These are phyloP conservation scores for Populus davidiana DNA, from an alignment of 345 rosid species.

Conservation along the genomic window DNA sequence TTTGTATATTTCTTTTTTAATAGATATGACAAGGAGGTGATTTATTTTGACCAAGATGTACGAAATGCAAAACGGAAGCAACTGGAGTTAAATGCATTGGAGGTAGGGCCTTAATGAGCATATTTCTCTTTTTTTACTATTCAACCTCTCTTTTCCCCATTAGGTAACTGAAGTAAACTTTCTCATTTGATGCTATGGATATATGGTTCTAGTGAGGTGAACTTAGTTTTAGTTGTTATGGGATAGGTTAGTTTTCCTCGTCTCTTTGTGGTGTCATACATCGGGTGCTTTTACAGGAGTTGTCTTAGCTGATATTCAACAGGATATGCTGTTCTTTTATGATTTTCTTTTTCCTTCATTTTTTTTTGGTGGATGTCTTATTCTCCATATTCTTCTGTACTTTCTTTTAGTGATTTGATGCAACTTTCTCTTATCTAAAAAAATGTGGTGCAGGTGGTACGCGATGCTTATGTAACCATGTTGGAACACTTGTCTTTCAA, in stretches of 20 bases:
- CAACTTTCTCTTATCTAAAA: neutral
- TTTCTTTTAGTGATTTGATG: neutral
- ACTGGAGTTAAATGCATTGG: conserved; percentile 59
- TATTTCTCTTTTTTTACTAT: neutral
- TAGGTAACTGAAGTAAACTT: neutral
- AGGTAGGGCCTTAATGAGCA: conserved; percentile 37
- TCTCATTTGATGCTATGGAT: neutral
- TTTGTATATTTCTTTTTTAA: neutral
- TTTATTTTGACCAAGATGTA: conserved; percentile 72
- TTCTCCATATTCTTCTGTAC: neutral
- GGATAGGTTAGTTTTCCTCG: too few species aligned
- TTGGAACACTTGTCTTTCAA: conserved; percentile 56
- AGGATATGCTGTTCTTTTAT: too few species aligned
- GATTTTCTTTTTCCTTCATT: too few species aligned
- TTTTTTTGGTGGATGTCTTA: neutral
- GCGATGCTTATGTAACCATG: conserved; percentile 48
- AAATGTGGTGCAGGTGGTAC: conserved; percentile 40
- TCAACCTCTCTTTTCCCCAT: neutral
- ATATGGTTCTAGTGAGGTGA: neutral
- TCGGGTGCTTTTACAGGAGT: too few species aligned
- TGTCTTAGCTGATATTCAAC: too few species aligned
- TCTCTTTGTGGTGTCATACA: too few species aligned
- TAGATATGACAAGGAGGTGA: conserved; percentile 64
- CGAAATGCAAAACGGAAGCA: conserved; percentile 53
- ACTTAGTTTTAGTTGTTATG: neutral